Evolutionary conservation across 2,329 filamentous ascomycete species (phyloP), one percentile per base, ranked within the genome.

Genomic region (Fusarium sp.): DNA sequence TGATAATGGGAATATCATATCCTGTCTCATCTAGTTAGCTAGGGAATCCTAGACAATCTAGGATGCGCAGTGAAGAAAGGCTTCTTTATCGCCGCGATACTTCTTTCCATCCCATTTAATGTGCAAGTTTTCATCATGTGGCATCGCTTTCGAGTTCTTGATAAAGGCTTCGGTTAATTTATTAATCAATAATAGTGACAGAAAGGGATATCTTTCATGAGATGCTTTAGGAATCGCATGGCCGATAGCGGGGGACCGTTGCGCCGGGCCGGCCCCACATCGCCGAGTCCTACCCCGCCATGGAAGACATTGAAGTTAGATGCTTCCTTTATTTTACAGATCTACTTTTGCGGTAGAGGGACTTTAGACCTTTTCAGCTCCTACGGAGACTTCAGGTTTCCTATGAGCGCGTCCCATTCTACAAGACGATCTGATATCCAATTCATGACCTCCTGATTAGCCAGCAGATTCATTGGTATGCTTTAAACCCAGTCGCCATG

Each of bases 181-280:
- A 31, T 11, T 13, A 4, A 31, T 13, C 10, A 31, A 31, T 11
- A 13, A 31, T 5, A 31, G 28, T 31, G 10, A 31, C 13, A 13
- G 3, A 11, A 24, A 24, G 24, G 24, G 5, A 10, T 31, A 11
- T 31, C 10, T 13, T 31, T 31, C 2, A 10, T 31, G 28, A 31
- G 28, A 31, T 31, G 28, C 28, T 31, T 31, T 31, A 31, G 28
- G 26, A 13, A 31, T 40, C 19, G 10, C 19, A 24, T 6, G 19
- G 13, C 14, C 13, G 21, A 43, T 13, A 24, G 38, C 21, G 43
- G 8, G 17, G 44, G 57, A 57, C 56, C 63, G 50, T 46, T 28
- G 24, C 36, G 34, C 45, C 51, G 66, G 58, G 38, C 47, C 38
- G 40, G 49, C 40, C 46, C 68, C 57, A 58, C 50, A 51, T 40